Evolutionary conservation across 768 basidiomycete species (phyloP), one percentile per base, ranked within the genome.

Genomic region (Agrocybe pediades): DNA sequence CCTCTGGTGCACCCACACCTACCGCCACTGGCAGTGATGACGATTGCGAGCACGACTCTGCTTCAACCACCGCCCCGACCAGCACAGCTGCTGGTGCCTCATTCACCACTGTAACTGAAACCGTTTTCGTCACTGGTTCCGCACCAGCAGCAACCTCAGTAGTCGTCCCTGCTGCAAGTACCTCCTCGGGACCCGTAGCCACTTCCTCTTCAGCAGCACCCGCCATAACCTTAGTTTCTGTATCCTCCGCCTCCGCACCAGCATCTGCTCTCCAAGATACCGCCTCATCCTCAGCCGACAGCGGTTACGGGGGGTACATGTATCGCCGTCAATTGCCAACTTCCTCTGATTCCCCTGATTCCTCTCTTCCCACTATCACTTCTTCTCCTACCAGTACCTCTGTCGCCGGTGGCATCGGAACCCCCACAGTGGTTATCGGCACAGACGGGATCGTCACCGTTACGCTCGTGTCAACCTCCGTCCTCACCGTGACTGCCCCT

Each of bases 41-140:
- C n/a, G n/a, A 36, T 17, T 11, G 25, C 41, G 26, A 41, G n/a
- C 24, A 20, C 21, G 8, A 43, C 23, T 33, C 49, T 16, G 25
- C 47, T 7, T 39, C 55, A 30, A 49, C 43, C 9, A 21, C 40
- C 19, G 33, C 42, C 21, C 21, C 39, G 5, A 33, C 44, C 17
- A 23, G 11, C 25, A 49, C 29, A 19, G 23, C 59, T 13, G 43
- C 58, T 17, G 41, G 64, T 23, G 16, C 47, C 49, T 55, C 61
- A 7, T 65, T 64, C 6, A 59, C 68, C 43, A 68, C 69, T 11
- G 58, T 69, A 7, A 64, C 63, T 48, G 72, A 71, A 9, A 61
- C 68, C 39, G 68, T 65, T 48, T 76, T 72, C 33, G 70, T 73
- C 25, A 73, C 73, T 11, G 60, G 74, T 33, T 57, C 70, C 23